phyloP scores from a whole-genome alignment of 164 flowering plant genomes.

The Houttuynia cordata region DNA sequence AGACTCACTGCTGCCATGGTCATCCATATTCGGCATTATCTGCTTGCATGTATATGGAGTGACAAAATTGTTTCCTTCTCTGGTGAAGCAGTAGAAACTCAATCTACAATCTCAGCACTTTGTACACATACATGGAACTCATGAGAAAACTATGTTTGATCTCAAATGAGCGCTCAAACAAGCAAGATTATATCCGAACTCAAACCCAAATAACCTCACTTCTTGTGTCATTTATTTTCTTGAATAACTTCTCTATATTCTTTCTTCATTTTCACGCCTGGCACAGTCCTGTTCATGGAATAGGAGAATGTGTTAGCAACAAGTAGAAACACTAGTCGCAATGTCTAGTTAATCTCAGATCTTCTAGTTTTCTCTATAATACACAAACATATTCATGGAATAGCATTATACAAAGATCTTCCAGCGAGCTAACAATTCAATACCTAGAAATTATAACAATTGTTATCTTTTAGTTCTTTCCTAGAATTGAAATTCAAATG shows the following conservation, averaged over 20 bases:
- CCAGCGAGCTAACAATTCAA: too few relatives aligned
- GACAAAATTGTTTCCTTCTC: not conserved
- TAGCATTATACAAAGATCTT: too few relatives aligned
- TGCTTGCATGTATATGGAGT: not conserved
- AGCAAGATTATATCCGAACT: constrained; percentile 28
- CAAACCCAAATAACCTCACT: not conserved
- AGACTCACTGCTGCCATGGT: too few relatives aligned
- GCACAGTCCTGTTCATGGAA: constrained; percentile 57
- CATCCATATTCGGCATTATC: not conserved
- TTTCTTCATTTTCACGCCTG: constrained; percentile 98
- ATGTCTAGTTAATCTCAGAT: too few relatives aligned
- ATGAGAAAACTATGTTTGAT: too few relatives aligned
- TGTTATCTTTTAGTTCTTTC: too few relatives aligned
- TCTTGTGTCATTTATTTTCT: constrained; percentile 50
- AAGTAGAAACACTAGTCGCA: not conserved
- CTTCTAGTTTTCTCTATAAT: too few relatives aligned
- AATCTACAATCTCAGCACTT: not conserved
- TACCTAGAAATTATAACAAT: too few relatives aligned
- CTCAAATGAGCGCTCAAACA: not conserved
- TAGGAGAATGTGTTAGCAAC: constrained; percentile 1
- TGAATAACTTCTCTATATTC: constrained; percentile 87
- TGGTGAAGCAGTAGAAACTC: not conserved
- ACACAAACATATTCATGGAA: too few relatives aligned
- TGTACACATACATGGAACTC: not conserved
- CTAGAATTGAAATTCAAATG: too few relatives aligned